Conservation (phyloP, 2,329 filamentous ascomycete species). For the Periglandula ipomoeae region DNA sequence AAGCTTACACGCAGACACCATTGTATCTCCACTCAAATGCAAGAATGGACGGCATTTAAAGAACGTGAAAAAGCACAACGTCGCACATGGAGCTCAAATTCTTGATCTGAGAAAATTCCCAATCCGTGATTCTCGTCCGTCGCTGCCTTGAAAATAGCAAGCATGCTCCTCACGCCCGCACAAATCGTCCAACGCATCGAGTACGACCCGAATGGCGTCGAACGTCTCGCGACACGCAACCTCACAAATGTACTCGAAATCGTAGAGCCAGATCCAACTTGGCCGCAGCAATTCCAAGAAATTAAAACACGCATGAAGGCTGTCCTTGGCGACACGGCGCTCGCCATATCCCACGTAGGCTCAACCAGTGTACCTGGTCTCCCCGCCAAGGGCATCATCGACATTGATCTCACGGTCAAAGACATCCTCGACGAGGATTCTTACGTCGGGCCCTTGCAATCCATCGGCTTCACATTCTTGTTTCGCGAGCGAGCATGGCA, state of each 20-base stretch:
- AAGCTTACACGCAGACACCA: too few species aligned
- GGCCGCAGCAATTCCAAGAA: conserved; percentile 1
- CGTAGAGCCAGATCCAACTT: conserved; percentile 2
- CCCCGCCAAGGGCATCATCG: conserved; percentile 41
- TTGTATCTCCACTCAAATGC: too few species aligned
- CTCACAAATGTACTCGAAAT: not conserved
- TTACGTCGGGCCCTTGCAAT: conserved; percentile 34
- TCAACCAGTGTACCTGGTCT: conserved; percentile 42
- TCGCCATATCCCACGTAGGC: conserved; percentile 36
- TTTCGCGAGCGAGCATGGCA: conserved; percentile 37
- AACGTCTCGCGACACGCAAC: not conserved
- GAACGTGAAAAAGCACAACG: too few species aligned
- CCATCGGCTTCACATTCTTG: conserved; percentile 35
- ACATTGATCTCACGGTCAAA: conserved; percentile 39
- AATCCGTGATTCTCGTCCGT: not conserved
- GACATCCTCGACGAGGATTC: conserved; percentile 29
- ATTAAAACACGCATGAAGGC: not conserved
- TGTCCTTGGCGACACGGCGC: conserved; percentile 13
- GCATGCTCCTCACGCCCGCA: conserved; percentile 1
- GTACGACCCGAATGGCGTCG: not conserved
- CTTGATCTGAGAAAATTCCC: not conserved
- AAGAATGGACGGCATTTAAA: too few species aligned
- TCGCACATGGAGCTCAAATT: too few species aligned
- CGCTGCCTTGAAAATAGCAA: not conserved
- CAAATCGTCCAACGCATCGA: conserved; percentile 1